phyloP scores from a whole-genome alignment of 2,329 filamentous ascomycete species.

The Talaromyces sp. region DNA sequence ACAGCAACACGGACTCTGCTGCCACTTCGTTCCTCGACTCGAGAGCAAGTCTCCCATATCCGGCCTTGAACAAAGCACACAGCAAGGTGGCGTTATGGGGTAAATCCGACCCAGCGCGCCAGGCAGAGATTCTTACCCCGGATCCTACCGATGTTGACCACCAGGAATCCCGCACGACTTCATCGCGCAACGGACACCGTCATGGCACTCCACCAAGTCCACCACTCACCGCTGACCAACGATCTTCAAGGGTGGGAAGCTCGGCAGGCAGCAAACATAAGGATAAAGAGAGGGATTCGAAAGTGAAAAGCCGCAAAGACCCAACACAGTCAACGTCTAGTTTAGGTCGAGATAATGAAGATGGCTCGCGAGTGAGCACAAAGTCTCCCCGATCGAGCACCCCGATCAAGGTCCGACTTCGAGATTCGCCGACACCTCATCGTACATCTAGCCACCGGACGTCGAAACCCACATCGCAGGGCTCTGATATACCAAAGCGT shows the following conservation, averaged over 20 bases:
- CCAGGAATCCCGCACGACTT: slow-evolving; percentile 26
- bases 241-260: slow-evolving; percentile 36
- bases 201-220: slow-evolving; percentile 46
- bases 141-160: slow-evolving; percentile 65
- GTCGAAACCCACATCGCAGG: slow-evolving; percentile 32
- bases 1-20: slow-evolving; percentile 24
- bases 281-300: slow-evolving; percentile 31
- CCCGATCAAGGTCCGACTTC: slow-evolving; percentile 36
- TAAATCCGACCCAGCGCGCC: slow-evolving; percentile 39
- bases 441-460: slow-evolving; percentile 36
- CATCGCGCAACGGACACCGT: slow-evolving; percentile 27
- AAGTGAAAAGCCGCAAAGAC: slow-evolving; percentile 37
- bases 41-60: slow-evolving; percentile 64
- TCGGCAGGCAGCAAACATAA: slow-evolving; percentile 23
- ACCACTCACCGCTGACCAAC: slow-evolving; percentile 46
- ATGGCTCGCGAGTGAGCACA: slow-evolving; percentile 33
- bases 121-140: slow-evolving; percentile 57
- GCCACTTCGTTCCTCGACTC: slow-evolving; percentile 43
- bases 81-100: slow-evolving; percentile 79
- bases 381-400: slow-evolving; percentile 39
- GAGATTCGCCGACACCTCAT: slow-evolving; percentile 33
- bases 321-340: slow-evolving; percentile 43
- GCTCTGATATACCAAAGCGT: slow-evolving; percentile 31
- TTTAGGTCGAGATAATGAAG: slow-evolving; percentile 38
- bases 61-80: slow-evolving; percentile 82